These are phyloP conservation scores for Soucietia sequanensis DNA, from an alignment of 805 yeast species.

Conservation along the genomic window DNA sequence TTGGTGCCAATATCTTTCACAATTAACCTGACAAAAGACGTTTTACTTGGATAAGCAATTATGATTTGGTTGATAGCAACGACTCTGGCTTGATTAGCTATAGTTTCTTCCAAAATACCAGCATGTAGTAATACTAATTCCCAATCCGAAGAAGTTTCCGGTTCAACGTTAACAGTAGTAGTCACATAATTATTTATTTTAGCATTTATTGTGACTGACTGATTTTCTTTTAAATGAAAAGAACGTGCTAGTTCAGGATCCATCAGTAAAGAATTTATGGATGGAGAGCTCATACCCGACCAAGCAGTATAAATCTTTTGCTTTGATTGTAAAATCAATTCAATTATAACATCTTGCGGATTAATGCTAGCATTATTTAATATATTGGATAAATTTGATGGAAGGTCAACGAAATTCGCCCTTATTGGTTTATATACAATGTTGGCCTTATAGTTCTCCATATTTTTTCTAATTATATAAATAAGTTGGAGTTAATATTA, in stretches of 20 bases:
- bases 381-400: conserved; percentile 44
- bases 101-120: conserved; percentile 65
- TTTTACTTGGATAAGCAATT: conserved; percentile 63
- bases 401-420: conserved; percentile 55
- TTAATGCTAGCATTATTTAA: conserved; percentile 52
- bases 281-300: conserved; percentile 54
- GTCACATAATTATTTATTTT: conserved; percentile 52
- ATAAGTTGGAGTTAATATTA: background rate
- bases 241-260: conserved; percentile 66
- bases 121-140: conserved; percentile 85
- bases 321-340: conserved; percentile 29
- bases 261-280: conserved; percentile 47
- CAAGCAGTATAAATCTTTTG: conserved; percentile 54
- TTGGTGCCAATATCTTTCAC: conserved; percentile 43
- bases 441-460: conserved; percentile 37
- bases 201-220: conserved; percentile 39
- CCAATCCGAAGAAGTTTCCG: conserved; percentile 80
- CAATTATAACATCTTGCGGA: conserved; percentile 58
- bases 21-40: conserved; percentile 59
- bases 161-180: conserved; percentile 70
- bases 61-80: conserved; percentile 58
- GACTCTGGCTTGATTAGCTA: conserved; percentile 79
- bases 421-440: conserved; percentile 32
- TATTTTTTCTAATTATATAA: too few species aligned
- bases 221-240: conserved; percentile 45